Percentiles rank a stretch among this genome's conserved stretches.
phyloP scores from a whole-genome alignment of 768 basidiomycete species.

The Lentinus tigrinus region DNA sequence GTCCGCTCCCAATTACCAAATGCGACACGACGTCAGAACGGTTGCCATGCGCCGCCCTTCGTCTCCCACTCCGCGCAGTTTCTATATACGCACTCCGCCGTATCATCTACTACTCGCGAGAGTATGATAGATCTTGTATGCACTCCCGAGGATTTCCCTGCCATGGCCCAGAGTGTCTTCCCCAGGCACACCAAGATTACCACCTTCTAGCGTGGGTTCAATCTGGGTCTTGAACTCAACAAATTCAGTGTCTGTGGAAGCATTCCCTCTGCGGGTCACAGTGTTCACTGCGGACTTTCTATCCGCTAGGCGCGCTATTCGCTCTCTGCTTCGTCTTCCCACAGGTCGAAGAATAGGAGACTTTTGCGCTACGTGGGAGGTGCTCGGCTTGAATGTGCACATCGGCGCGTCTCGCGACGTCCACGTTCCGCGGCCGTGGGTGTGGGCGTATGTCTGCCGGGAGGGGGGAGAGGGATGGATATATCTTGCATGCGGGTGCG shows the following conservation, averaged over 20 bases:
- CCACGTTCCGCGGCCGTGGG: not conserved
- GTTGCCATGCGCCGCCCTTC: not conserved
- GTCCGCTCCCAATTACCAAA: no score
- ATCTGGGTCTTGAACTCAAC: not conserved
- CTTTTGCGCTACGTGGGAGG: not conserved
- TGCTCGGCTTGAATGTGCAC: not conserved
- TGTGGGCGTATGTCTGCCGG: not conserved
- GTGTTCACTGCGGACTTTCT: not conserved
- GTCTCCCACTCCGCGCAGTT: not conserved
- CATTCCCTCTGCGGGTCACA: not conserved
- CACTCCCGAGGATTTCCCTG: not conserved
- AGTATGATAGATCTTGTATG: not conserved
- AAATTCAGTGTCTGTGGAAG: not conserved
- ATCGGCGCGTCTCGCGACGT: not conserved
- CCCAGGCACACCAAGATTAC: not conserved
- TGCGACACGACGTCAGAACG: not conserved
- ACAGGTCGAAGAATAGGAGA: not conserved
- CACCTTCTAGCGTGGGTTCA: not conserved
- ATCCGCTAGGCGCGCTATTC: not conserved
- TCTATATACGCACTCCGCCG: not conserved
- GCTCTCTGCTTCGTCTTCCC: not conserved
- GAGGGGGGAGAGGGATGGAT: not conserved
- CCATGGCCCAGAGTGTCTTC: not conserved
- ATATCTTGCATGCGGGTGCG: slow-evolving; percentile 1
- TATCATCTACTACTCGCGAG: not conserved